Evolutionary conservation across 78 protist genomes (phyloP), one percentile per base, ranked within the genome.

Genomic region (Dictyostelium citrinum): DNA sequence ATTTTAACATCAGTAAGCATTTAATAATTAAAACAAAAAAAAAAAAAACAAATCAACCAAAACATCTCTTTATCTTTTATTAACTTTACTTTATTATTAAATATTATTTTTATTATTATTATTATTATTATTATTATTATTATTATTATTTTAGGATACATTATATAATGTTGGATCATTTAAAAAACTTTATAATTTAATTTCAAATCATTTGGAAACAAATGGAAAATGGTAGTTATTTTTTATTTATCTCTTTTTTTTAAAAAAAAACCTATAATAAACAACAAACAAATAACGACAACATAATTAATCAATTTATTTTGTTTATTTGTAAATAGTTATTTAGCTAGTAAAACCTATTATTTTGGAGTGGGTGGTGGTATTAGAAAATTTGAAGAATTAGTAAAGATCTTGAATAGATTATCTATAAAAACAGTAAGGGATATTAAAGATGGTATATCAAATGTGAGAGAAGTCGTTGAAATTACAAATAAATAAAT

Each of bases 331-430:
- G 12, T 10, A 29, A 45, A 31, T 83, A 84, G 91, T 86, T 64
- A 58, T 24, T 37, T 86, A 46, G 81, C 92, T 33, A 72, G 77
- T 14, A 86, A 86, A 64, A 68, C 92, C 5, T 86, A 75, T 45
- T 86, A 86, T 60, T 86, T 86, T 86, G 92, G 92, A 35, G 92
- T 86, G 22, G 92, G 92, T 27, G 92, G 92, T 45, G 82, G 92
- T 29, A 61, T 49, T 20, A 20, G 33, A 16, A 68, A 86, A 76
- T 86, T 86, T 51, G 82, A 86, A 77, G 74, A 86, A 55, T 12
- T 86, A 22, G 39, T 61, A 45, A 64, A 83, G n/a, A 46, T 31
- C 5, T 27, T 46, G 22, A 37, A 72, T 11, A 27, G 27, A 27
- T 72, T 83, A 83, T 71, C 46, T 43, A 24, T 64, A n/a, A 82